Base-by-base conservation (phyloP, 441 rosid genomes). In the Adansonia rubrostipa region DNA sequence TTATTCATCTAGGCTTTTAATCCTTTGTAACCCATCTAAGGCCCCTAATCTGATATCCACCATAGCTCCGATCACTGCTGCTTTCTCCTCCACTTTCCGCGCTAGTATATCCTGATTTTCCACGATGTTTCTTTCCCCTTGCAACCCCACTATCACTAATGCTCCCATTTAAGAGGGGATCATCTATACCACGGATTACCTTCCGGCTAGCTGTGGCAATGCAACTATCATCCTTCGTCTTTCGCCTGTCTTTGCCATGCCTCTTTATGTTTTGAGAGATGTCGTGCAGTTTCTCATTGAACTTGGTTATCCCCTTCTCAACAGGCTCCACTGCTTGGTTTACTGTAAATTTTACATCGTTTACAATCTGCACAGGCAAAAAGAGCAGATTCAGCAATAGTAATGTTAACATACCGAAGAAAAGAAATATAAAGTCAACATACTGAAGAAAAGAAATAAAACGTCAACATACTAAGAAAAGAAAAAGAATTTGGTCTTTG, bases 41-140 rank as follows among this genome's bases (percentile, higher is more conserved):
- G 60, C 98, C 98, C 75, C 98, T 82, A 62, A 89, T 86, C 77
- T 90, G 91, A 83, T 84, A 90, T 62, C 93, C 92, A 75, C 90
- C 88, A 80, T 88, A 86, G 83, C 90, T 89, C 81, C 91, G 99
- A 77, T 95, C 99, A 44, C 94, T 92, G 86, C 99, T 90, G 85
- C 98, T 96, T 85, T 97, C 99, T 79, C 99, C 99, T 56, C 99
- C 99, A 58, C 99, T 97, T 81, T 93, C 99, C 28, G 88, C 96
- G 50, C 99, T 93, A 0, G 93, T 85, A 80, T 91, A 83, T 69
- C 96, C 99, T 15, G 99, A 84, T 81, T 91, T 93, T 8, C 87
- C 81, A 10, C 91, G 89, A 73, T 91, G 91, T 86, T 92, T 95
- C 85, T 91, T 97, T 80, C 86, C 90, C 82, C 85, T 88, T 64